A percentile compares a stretch with the other conserved stretches of the same genome.
Evolutionary conservation across 2,329 filamentous ascomycete species (phyloP).

Genomic region (Trichophyton verrucosum): DNA sequence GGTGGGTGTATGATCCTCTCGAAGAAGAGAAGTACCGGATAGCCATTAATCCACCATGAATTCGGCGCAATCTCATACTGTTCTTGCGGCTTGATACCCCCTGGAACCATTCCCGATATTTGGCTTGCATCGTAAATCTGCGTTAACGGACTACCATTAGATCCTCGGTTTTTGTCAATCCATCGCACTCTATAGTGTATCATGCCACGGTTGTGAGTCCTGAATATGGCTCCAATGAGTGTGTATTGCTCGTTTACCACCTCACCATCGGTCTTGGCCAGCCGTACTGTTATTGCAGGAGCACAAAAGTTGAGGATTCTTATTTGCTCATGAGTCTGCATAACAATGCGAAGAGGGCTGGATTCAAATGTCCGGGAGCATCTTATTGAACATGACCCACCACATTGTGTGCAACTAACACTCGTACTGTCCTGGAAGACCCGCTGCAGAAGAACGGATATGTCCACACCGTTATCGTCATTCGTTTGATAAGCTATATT

Average conservation of each 20-base stretch:
- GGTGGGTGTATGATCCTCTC: constrained; percentile 17
- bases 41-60: constrained; percentile 16
- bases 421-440: constrained; percentile 9
- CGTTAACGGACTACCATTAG: constrained; percentile 12
- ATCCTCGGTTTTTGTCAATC: constrained; percentile 21
- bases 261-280: constrained; percentile 13
- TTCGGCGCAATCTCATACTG: constrained; percentile 18
- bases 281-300: constrained; percentile 17
- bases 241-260: constrained; percentile 20
- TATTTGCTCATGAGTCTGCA: constrained; percentile 13
- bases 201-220: background rate
- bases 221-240: constrained; percentile 30
- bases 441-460: constrained; percentile 16
- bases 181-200: constrained; percentile 21
- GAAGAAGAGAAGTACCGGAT: constrained; percentile 24
- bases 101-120: constrained; percentile 19
- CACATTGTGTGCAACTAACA: background rate
- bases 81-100: constrained; percentile 14
- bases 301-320: constrained; percentile 18
- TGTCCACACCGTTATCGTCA: constrained; percentile 14
- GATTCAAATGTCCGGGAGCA: constrained; percentile 12
- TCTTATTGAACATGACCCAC: constrained; percentile 4
- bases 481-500: background rate
- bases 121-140: constrained; percentile 23
- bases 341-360: constrained; percentile 23